Base-by-base conservation (phyloP, 2,329 filamentous ascomycete species). In the Pseudopithomyces maydicus region DNA sequence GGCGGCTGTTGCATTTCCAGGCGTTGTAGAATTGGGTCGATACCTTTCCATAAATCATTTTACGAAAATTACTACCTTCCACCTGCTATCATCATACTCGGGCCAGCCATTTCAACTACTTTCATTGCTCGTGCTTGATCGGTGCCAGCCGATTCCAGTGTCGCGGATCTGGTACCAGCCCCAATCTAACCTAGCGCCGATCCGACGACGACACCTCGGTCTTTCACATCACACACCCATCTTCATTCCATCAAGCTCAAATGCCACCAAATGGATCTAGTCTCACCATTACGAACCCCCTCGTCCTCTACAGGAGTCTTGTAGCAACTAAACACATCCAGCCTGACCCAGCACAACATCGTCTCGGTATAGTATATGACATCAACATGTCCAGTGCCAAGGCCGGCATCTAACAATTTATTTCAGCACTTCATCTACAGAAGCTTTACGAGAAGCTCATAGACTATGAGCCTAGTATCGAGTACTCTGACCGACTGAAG, bases 371-470 rank as follows among this genome's bases (percentile, higher is more conserved):
- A 51, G 36, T 51, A 59, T 55, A 70, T 75, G 69, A 75, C 70
- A 68, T 74, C 66, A 63, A 72, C 67, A 63, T 73, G 68, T 69
- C 38, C 26, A 32, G 29, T 54, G 62, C 63, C 65, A 67, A 70
- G 59, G 19, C 33, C 33, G 49, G 11, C 38, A 36, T 52, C 42
- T 48, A 36, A 48, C 23, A 42, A 26, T 68, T 38, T 26, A 36
- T 35, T 56, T 59, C 74, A 73, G 90, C 90, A 6, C 81, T 91
- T 39, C 89, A 94, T 74, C 81, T 94, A 1, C 89, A 91, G 64
- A 90, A 91, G 70, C 81, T 94, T 11, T 94, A 95, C 65, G 79
- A 85, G 36, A 83, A 87, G 2, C 79, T 94, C 39, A 92, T 91
- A 70, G 90, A 94, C 73, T 94, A 95, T 75, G 85, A 89, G 35